Conservation (phyloP, 2,329 filamentous ascomycete species). For the Nannizziopsis arthrosporioides region DNA sequence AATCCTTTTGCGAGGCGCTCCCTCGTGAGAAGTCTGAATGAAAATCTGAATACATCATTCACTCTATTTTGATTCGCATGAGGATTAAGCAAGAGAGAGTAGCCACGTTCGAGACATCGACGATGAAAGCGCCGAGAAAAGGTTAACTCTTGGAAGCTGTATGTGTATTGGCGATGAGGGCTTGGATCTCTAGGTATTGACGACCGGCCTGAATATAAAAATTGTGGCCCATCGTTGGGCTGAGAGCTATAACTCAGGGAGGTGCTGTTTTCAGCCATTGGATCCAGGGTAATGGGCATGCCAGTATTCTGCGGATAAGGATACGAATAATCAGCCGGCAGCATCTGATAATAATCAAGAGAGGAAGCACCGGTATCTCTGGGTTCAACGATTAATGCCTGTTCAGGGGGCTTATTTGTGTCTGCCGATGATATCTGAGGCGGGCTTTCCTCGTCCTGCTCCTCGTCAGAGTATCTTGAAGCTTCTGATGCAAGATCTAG, state of each 20-base stretch:
- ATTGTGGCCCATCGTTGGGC: neutral
- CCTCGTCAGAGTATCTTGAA: constrained; percentile 30
- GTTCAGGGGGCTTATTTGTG: too few relatives aligned
- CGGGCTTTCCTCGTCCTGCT: neutral
- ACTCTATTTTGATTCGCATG: constrained; percentile 14
- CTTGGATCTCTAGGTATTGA: neutral
- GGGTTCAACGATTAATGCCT: neutral
- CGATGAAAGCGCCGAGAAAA: constrained; percentile 65
- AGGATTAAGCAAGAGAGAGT: constrained; percentile 42
- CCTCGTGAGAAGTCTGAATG: constrained; percentile 20
- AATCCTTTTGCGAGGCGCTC: constrained; percentile 6
- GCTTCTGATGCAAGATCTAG: constrained; percentile 41
- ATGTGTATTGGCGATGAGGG: constrained; percentile 30
- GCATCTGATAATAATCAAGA: neutral
- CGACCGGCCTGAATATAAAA: neutral
- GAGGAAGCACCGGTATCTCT: neutral
- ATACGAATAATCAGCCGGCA: too few relatives aligned
- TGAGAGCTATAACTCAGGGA: neutral
- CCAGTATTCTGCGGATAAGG: neutral
- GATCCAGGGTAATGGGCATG: neutral
- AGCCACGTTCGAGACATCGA: constrained; percentile 51
- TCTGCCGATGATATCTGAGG: too few relatives aligned
- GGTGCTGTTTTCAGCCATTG: neutral
- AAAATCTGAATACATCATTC: constrained; percentile 20
- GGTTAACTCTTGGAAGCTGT: constrained; percentile 54